phyloP scores from a whole-genome alignment of 768 basidiomycete species.

The Pulveroboletus sp. region DNA sequence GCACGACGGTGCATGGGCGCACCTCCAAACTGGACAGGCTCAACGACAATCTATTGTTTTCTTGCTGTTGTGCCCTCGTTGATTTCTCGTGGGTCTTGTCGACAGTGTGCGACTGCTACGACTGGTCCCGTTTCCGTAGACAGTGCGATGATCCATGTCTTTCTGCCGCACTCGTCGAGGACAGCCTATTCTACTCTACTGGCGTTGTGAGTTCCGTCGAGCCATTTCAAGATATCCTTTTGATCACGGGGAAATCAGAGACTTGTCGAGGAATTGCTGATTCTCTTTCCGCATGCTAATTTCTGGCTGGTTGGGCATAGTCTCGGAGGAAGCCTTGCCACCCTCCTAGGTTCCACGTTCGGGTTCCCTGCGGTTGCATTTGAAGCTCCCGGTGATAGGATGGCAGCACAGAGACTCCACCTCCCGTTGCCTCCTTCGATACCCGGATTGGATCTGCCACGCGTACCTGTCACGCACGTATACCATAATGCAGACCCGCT shows the following conservation, averaged over 20 bases:
- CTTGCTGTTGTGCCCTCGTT: slow-evolving; percentile 92
- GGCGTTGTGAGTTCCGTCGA: slow-evolving; percentile 62
- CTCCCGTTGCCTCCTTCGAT: slow-evolving; percentile 50
- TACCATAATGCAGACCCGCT: slow-evolving; percentile 75
- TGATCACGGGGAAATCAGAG: slow-evolving; percentile 33
- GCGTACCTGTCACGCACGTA: slow-evolving; percentile 42
- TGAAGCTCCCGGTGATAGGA: slow-evolving; percentile 62
- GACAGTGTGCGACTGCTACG: slow-evolving; percentile 87
- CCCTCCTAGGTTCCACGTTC: slow-evolving; percentile 62
- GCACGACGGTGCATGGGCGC: slow-evolving; percentile 79
- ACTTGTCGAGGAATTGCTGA: slow-evolving; percentile 55
- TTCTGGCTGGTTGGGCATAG: slow-evolving; percentile 64
- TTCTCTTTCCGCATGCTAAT: slow-evolving; percentile 54
- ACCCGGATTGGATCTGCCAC: slow-evolving; percentile 9
- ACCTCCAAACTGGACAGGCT: slow-evolving; percentile 91
- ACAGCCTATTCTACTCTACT: slow-evolving; percentile 89
- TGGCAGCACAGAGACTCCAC: slow-evolving; percentile 60
- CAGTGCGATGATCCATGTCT: slow-evolving; percentile 82
- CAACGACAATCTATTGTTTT: slow-evolving; percentile 87
- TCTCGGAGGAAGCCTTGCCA: slow-evolving; percentile 63
- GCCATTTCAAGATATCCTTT: slow-evolving; percentile 1
- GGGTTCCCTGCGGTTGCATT: slow-evolving; percentile 64
- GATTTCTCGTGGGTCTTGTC: slow-evolving; percentile 83
- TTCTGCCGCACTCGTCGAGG: slow-evolving; percentile 77
- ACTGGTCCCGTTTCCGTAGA: slow-evolving; percentile 46